These are phyloP conservation scores for Arachis monticola DNA, from an alignment of 331 rosid species.

Conservation along the genomic window DNA sequence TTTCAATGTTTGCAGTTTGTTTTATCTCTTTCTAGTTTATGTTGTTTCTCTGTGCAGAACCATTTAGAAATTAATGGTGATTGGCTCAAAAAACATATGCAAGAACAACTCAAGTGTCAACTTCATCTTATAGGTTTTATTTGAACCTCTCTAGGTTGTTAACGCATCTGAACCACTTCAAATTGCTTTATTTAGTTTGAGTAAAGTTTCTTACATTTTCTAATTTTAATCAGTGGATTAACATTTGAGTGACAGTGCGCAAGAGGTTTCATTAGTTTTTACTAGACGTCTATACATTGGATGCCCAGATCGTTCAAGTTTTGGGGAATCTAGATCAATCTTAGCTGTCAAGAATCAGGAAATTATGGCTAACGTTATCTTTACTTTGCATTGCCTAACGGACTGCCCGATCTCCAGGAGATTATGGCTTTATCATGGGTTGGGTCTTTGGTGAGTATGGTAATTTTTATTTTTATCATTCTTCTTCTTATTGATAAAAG, in stretches of 20 bases:
- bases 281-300: not conserved
- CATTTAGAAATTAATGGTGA: not conserved
- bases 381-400: too few species aligned
- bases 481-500: too few species aligned
- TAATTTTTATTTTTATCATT: too few species aligned
- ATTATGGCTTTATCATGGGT: too few species aligned
- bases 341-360: not conserved
- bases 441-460: too few species aligned
- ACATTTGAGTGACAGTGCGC: not conserved
- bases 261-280: not conserved
- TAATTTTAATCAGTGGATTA: not conserved
- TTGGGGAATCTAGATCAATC: not conserved
- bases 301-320: not conserved
- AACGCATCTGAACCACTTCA: not conserved
- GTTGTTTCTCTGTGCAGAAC: not conserved
- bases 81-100: not conserved
- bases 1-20: not conserved
- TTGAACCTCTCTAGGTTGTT: not conserved
- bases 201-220: not conserved
- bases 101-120: not conserved
- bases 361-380: too few species aligned
- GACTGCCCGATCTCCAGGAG: too few species aligned
- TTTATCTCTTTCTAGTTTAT: not conserved
- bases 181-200: not conserved
- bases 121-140: not conserved